Evolutionary conservation across 768 basidiomycete species (phyloP), one percentile per base, ranked within the genome.

Genomic region (Naganishia vishniacii): DNA sequence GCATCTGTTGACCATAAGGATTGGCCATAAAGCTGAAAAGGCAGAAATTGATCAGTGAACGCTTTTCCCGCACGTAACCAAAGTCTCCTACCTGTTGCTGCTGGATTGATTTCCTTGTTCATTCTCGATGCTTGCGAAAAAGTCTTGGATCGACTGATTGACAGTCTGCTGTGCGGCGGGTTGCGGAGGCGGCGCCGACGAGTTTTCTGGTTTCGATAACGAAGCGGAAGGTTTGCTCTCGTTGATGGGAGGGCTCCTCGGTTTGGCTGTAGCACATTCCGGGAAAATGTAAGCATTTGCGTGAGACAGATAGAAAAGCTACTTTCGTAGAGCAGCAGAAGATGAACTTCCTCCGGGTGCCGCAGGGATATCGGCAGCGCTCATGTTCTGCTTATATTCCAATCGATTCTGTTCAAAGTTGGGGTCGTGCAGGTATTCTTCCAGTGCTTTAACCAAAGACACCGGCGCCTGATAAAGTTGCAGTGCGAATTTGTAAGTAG

Each of bases 401-500:
- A 87, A 80, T 66, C 94, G 80, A 77, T 97, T 98, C 77, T 89
- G 86, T 76, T 98, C 95, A 70, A 99, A 99, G 72, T 91, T 91
- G 25, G 93, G 89, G 77, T 99, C 95, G 62, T 90, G 86, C 56
- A 99, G 82, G 74, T 98, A 99, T 72, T 98, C 94, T 74, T 98
- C 88, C 31, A 99, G 82, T 20, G 95, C 85, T 37, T 86, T 86
- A 6, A 89, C 94, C n/a, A 99, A 81, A 0, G 90, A 92, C 12
- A 95, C 88, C 5, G 95, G 95, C 0, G 95, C 92, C 91, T 93
- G 61, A 18, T 16, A 18, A 40, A 48, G 58, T n/a, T n/a, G n/a
- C n/a, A 69, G 41, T 40, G 32, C 53, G 25, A 53, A n/a, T n/a
- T 20, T 32, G 37, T 44, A 23, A 61, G 45, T n/a, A 20, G n/a